Base-by-base conservation (phyloP, 2,329 filamentous ascomycete species). In the Chaetomium olivaceum region DNA sequence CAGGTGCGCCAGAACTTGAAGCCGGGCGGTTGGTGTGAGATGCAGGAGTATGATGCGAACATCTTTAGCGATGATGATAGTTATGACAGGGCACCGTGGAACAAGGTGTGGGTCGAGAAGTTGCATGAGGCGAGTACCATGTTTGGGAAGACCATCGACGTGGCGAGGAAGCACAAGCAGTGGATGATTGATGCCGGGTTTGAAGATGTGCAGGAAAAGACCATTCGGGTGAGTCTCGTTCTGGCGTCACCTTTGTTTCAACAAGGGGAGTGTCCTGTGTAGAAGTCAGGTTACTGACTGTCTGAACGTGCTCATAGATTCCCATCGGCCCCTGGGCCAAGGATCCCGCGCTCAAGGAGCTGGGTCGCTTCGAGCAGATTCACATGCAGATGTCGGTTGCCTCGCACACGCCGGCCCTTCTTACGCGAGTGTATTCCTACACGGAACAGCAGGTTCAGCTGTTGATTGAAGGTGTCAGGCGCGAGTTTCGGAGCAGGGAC, bases 41-140 rank as follows among this genome's bases (percentile, higher is more conserved):
- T 69, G 67, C 64, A 68, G 48, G 67, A 68, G 61, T 66, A 68
- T 23, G 67, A 68, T 52, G 63, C 59, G 14, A 67, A 61, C 58
- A 62, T 68, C 12, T 69, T 67, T n/a, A 80, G 86, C 63, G 80
- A 88, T 54, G 86, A 88, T 72, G 85, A 79, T 63, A 78, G 76
- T 68, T 77, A 71, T 8, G 74, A 76, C 21, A 71, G 76, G 5
- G 77, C 77, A 2, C 67, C 72, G 2, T 79, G 77, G 76, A 79
- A 77, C 0, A 76, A 73, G 74, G 76, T 77, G 58, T 80, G 78
- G 78, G 74, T 78, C 0, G 62, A 72, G 11, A 77, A 77, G 71
- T 68, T 80, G 4, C 76, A 78, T 11, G 70, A 63, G 4, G 76
- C 77, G 21, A 79, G 77, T 36, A 73, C 70, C 57, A 68, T 71